phyloP scores from a whole-genome alignment of 257 asterid genomes.

The Przewalskia tangutica region DNA sequence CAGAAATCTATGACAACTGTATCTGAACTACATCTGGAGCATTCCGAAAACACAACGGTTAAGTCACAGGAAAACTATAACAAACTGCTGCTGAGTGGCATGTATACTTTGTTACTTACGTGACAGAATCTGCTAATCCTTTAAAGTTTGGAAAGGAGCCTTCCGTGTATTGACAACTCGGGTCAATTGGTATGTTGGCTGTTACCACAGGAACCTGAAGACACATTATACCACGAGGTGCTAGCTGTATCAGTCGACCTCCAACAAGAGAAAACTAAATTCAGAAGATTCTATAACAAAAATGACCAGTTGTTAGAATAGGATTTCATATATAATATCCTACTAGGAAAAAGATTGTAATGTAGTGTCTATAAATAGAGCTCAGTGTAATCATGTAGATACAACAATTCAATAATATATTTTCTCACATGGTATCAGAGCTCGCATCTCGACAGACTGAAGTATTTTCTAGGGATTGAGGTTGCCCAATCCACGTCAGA shows the following conservation, averaged over 20 bases:
- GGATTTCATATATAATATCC: no score
- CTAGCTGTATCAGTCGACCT: background rate
- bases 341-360: no score
- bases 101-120: conserved; percentile 42
- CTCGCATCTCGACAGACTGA: no score
- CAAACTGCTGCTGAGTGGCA: background rate
- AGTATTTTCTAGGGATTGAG: no score
- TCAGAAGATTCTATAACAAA: background rate
- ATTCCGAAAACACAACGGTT: background rate
- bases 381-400: no score
- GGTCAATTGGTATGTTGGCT: conserved; percentile 79
- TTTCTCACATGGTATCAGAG: no score
- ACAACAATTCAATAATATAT: no score
- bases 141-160: conserved; percentile 89
- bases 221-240: background rate
- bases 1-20: background rate
- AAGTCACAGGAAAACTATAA: background rate
- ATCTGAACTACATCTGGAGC: background rate
- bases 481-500: no score
- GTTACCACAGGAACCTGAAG: conserved; percentile 96
- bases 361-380: no score
- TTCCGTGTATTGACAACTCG: conserved; percentile 67
- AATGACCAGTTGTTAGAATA: no score
- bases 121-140: conserved; percentile 83
- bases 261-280: background rate